Percentiles rank a stretch among this genome's conserved stretches.
Evolutionary conservation across 129 eudicot genomes (phyloP).

Genomic region (Escallonia rubra): DNA sequence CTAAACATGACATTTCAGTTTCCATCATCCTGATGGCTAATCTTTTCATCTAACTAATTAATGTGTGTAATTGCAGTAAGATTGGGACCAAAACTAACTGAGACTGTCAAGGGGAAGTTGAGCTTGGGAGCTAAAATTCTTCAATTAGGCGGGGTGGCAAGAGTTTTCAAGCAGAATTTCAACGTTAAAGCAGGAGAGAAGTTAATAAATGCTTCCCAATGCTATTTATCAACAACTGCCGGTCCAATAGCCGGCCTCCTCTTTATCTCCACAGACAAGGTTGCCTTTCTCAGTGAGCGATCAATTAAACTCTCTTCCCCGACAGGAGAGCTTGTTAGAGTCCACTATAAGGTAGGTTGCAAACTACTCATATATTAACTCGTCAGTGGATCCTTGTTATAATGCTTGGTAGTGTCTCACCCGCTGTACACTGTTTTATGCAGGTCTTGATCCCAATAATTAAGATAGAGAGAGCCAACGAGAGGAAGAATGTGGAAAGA

Average conservation of each 20-base stretch:
- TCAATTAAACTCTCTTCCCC: constrained; percentile 1
- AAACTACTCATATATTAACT: background rate
- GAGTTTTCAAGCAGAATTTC: constrained; percentile 4
- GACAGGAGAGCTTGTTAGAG: background rate
- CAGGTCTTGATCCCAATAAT: constrained; percentile 6
- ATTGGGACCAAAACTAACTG: constrained; percentile 1
- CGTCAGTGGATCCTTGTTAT: background rate
- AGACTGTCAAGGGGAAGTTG: constrained; percentile 11
- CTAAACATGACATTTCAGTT: background rate
- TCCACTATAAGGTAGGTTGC: background rate
- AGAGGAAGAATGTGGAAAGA: background rate
- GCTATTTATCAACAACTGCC: constrained; percentile 7
- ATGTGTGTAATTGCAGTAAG: background rate
- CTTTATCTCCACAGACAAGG: constrained; percentile 4
- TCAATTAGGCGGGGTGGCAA: background rate
- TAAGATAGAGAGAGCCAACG: constrained; percentile 1
- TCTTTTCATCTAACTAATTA: background rate
- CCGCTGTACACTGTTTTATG: background rate
- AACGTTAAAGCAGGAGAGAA: constrained; percentile 3
- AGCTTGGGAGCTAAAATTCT: constrained; percentile 15
- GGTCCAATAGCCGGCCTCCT: constrained; percentile 8
- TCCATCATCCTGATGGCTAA: background rate
- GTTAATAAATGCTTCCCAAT: background rate
- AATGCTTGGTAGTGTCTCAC: no score
- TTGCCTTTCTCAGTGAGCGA: constrained; percentile 2